Evolutionary conservation across 2,329 filamentous ascomycete species (phyloP).

Genomic region (Polytolypa hystricis): DNA sequence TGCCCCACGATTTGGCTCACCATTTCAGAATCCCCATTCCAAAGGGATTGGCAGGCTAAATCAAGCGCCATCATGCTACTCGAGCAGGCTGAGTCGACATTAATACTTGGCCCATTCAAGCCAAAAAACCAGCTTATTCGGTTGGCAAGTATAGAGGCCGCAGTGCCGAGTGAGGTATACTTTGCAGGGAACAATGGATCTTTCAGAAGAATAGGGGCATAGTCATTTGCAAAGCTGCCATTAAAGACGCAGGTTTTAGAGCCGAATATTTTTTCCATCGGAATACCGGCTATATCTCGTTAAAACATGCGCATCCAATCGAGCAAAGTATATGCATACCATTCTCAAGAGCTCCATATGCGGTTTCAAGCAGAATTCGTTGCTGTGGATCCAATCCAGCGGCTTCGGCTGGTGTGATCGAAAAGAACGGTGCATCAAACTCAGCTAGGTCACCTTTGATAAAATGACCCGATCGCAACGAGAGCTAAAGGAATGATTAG

Average conservation of each 20-base stretch:
- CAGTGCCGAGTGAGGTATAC: too few species aligned
- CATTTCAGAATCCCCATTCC: slow-evolving; percentile 9
- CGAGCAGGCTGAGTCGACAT: slow-evolving; percentile 21
- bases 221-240: slow-evolving; percentile 11
- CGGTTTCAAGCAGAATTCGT: slow-evolving; percentile 13
- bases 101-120: slow-evolving; percentile 18
- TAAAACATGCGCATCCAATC: background rate
- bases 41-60: slow-evolving; percentile 18
- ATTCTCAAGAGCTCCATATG: slow-evolving; percentile 11
- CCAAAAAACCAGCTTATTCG: slow-evolving; percentile 20
- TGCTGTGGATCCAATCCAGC: slow-evolving; percentile 16
- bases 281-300: slow-evolving; percentile 9
- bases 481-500: background rate
- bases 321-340: slow-evolving; percentile 8
- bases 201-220: slow-evolving; percentile 2
- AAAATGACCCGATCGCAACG: slow-evolving; percentile 4
- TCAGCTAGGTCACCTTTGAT: slow-evolving; percentile 9
- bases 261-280: slow-evolving; percentile 9
- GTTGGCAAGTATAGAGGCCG: slow-evolving; percentile 17
- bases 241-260: slow-evolving; percentile 9
- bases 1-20: slow-evolving; percentile 6
- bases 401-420: slow-evolving; percentile 10
- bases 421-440: slow-evolving; percentile 14
- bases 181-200: background rate
- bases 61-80: slow-evolving; percentile 19